phyloP scores from a whole-genome alignment of 495 filamentous ascomycete species.

The Durotheca rogersii region DNA sequence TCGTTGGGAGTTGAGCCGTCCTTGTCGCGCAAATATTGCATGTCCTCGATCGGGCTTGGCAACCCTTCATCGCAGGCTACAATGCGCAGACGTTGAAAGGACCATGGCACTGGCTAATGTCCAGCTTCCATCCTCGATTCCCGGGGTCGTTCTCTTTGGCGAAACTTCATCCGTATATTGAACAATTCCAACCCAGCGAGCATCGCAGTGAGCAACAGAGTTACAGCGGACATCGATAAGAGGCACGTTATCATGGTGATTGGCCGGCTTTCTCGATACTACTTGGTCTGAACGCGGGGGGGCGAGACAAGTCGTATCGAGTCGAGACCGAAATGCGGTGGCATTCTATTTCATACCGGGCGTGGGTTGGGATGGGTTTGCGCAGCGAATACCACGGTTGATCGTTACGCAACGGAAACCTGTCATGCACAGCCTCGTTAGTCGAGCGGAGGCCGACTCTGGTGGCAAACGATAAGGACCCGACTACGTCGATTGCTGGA shows the following conservation, averaged over 20 bases:
- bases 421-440: too few species aligned
- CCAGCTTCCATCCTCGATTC: slow-evolving; percentile 28
- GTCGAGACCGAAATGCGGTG: not conserved
- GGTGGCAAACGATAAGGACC: not conserved
- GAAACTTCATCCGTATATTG: slow-evolving; percentile 21
- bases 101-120: slow-evolving; percentile 21
- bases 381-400: too few species aligned
- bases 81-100: slow-evolving; percentile 27
- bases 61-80: slow-evolving; percentile 43
- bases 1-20: slow-evolving; percentile 50
- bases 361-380: not conserved
- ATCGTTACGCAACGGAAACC: too few species aligned
- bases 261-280: slow-evolving; percentile 2
- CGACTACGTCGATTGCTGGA: slow-evolving; percentile 1
- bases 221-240: slow-evolving; percentile 8
- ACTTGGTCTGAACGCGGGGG: not conserved
- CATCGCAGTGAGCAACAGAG: slow-evolving; percentile 55
- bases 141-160: slow-evolving; percentile 33
- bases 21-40: slow-evolving; percentile 40
- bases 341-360: slow-evolving; percentile 5
- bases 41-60: slow-evolving; percentile 52
- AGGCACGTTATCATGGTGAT: not conserved
- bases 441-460: slow-evolving; percentile 1
- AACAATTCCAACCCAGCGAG: slow-evolving; percentile 57
- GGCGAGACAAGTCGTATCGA: slow-evolving; percentile 5